Base-by-base conservation (phyloP, 371 early-diverging fungal species). In the Mortierella sp. region DNA sequence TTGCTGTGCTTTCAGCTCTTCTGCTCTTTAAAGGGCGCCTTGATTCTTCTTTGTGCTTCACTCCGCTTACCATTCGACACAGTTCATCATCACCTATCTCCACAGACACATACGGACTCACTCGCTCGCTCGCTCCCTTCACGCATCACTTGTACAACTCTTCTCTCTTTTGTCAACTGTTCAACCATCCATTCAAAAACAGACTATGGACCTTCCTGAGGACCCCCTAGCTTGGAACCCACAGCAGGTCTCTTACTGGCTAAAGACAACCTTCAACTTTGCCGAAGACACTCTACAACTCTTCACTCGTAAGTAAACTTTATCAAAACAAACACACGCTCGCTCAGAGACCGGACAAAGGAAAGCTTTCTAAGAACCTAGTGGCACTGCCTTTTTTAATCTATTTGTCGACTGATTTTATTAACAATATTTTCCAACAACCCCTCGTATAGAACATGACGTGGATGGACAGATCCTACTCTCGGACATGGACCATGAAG, bases 391-490 rank as follows among this genome's bases (percentile, higher is more conserved):
- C 2, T 24, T 31, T 54, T 0, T 26, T 58, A 31, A 60, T 48
- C 4, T 8, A n/a, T 28, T 68, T 54, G 16, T 65, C 3, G 26
- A 26, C 55, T 26, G 31, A 26, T 4, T n/a, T 45, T 38, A 60
- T 16, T n/a, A 60, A 34, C 28, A 26, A 2, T 63, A 6, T 10
- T 63, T 34, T 34, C 34, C 16, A 2, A 8, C 4, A 9, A 68
- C 4, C 13, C 19, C 10, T 10, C 52, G 8, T 42, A 28, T 63
- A 85, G 86, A 76, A 16, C 77, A 85, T 28, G 86, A 85, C 16
- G 75, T 85, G 6, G 86, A 85, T 54, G 86, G 86, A 0, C 26
- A 57, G 3, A 50, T 85, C 9, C 60, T 85, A 5, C 14, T 85
- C 14, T 31, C 31, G 6, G 77, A 85, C 45, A 26, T 85, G 9